These are phyloP conservation scores for Wickerhamomyces kurtzmanii DNA, from an alignment of 805 yeast genomes.

Conservation along the genomic window DNA sequence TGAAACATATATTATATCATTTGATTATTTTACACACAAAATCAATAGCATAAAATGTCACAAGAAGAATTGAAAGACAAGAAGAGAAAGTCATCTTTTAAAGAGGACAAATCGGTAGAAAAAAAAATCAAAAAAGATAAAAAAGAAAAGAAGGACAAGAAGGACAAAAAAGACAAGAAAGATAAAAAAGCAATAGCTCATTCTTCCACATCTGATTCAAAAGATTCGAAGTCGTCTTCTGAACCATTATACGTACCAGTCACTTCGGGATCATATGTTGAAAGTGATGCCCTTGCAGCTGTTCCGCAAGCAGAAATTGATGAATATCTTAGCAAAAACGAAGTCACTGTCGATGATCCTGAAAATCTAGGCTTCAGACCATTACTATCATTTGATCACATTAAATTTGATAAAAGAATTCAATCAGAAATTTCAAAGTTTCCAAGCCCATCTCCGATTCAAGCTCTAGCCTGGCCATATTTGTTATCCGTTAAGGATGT, in stretches of 20 bases:
- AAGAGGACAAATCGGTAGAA: slow-evolving; percentile 11
- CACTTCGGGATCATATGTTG: slow-evolving; percentile 20
- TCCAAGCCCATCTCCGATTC: slow-evolving; percentile 93
- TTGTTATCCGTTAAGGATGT: slow-evolving; percentile 72
- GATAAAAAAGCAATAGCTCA: slow-evolving; percentile 18
- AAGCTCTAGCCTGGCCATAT: slow-evolving; percentile 92
- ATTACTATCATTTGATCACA: slow-evolving; percentile 52
- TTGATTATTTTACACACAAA: too few species aligned
- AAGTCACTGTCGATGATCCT: slow-evolving; percentile 73
- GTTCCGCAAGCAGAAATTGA: slow-evolving; percentile 48
- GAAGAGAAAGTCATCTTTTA: slow-evolving; percentile 13
- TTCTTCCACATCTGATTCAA: slow-evolving; percentile 16
- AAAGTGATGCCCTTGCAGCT: slow-evolving; percentile 27
- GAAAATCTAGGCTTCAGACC: slow-evolving; percentile 48
- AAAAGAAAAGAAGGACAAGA: slow-evolving; percentile 14
- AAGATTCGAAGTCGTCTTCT: slow-evolving; percentile 1
- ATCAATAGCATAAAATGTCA: too few species aligned
- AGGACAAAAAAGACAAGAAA: slow-evolving; percentile 26
- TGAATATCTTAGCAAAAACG: slow-evolving; percentile 57
- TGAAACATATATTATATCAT: too few species aligned
- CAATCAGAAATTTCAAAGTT: slow-evolving; percentile 57
- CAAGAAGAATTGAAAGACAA: slow-evolving; percentile 16
- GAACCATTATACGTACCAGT: slow-evolving; percentile 3
- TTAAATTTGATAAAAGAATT: slow-evolving; percentile 47
- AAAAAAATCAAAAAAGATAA: slow-evolving; percentile 8